phyloP scores from a whole-genome alignment of 2,329 filamentous ascomycete genomes.

The Pseudocercospora ulei region DNA sequence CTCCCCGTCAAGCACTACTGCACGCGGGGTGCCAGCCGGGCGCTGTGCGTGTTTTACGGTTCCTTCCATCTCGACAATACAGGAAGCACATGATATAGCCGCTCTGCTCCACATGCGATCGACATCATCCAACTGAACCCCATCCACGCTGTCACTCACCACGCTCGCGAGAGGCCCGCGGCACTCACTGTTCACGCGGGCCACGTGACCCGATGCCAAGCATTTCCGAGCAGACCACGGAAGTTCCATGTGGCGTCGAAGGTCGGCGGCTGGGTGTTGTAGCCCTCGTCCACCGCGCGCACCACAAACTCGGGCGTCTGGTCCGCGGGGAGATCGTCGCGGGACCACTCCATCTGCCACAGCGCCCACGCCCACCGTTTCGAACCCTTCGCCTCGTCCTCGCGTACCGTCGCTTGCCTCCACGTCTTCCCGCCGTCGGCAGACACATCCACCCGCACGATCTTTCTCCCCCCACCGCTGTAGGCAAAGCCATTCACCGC shows the following conservation, averaged over 20 bases:
- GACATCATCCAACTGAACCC: too few species aligned
- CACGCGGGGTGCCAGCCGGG: conserved; percentile 79
- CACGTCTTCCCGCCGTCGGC: conserved; percentile 55
- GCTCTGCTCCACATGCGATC: not conserved
- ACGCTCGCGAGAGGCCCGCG: too few species aligned
- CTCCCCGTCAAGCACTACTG: conserved; percentile 81
- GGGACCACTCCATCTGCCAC: conserved; percentile 45
- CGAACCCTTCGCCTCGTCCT: conserved; percentile 43
- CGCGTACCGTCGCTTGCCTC: conserved; percentile 53
- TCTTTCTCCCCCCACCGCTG: conserved; percentile 55
- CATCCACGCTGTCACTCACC: too few species aligned
- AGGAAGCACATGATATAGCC: not conserved
- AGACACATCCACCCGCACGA: conserved; percentile 58
- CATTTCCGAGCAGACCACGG: conserved; percentile 56
- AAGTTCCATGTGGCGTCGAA: conserved; percentile 54
- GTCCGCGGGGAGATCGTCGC: conserved; percentile 40
- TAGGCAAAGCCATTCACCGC: conserved; percentile 55
- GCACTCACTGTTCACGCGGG: too few species aligned
- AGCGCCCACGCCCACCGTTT: conserved; percentile 56
- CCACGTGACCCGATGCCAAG: conserved; percentile 52
- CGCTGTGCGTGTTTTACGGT: conserved; percentile 52
- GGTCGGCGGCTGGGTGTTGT: conserved; percentile 57
- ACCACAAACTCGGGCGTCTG: conserved; percentile 43
- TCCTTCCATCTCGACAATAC: conserved; percentile 35
- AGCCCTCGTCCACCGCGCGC: conserved; percentile 57